Evolutionary conservation across 257 asterid genomes (phyloP), one percentile per base, ranked within the genome.

Genomic region (Solanum etuberosum): DNA sequence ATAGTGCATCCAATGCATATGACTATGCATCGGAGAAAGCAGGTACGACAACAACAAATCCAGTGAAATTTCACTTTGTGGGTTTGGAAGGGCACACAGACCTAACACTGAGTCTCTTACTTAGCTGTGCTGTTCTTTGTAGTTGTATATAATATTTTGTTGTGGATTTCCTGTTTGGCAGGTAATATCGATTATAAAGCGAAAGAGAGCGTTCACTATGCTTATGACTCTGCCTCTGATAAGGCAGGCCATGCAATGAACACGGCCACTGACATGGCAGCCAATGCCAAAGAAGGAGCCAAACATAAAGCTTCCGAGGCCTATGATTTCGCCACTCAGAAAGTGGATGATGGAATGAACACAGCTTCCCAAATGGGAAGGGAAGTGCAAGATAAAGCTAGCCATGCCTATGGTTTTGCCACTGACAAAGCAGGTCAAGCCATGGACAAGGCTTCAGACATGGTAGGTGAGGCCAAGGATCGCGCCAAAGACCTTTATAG

Each of bases 401-500:
- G 63, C 16, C 84, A 29, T 21, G 71, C 87, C 4, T 85, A 87
- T 31, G 71, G 9, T 18, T 15, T 16, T 3, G 88, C 89, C 10
- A 46, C 80, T 8, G 63, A 71, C 32, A 87, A 46, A 74, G 83
- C 81, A 6, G 84, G 57, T 13, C 83, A 86, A 27, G 77, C 86
- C 16, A 90, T 88, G 63, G 87, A 74, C 65, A 90, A 78, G 93
- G 90, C 90, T 2, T 76, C 92, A 3, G 90, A 90, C 12, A 87
- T 74, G 86, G 92, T 88, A 6, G 51, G 46, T 1, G 72, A 67
- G 35, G 87, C 88, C 5, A 71, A 61, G 29, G 92, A 87, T 34
- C 31, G 84, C 21, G 88, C 88, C 25, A 67, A 63, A 5, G 83
- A 48, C 40, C 77, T 78, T 11, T 84, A 73, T 25, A 12, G 34